A percentile compares a stretch with the other conserved stretches of the same genome.
These are phyloP conservation scores for Cyclocybe cylindracea DNA, from an alignment of 768 basidiomycete genomes.

Conservation along the genomic window DNA sequence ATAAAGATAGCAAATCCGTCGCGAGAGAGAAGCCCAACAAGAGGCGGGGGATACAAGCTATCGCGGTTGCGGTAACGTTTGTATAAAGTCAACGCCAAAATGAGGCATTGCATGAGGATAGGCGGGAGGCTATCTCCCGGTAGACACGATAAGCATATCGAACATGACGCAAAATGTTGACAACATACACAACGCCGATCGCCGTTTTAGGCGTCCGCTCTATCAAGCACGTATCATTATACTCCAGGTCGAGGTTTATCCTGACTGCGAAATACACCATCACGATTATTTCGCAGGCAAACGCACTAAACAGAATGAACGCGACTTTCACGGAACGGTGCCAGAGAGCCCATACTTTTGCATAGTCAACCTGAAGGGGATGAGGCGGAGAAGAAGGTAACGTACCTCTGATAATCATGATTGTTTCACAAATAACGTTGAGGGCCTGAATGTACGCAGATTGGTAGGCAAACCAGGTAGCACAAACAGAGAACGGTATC, in stretches of 20 bases:
- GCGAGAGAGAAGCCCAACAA: conserved; percentile 9
- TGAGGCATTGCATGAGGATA: conserved; percentile 6
- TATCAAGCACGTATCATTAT: conserved; percentile 8
- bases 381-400: background rate
- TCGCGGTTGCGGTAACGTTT: conserved; percentile 1
- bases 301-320: background rate
- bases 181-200: conserved; percentile 1
- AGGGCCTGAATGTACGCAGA: conserved; percentile 1
- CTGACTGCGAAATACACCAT: conserved; percentile 2
- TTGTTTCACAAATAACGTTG: conserved; percentile 3
- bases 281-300: background rate
- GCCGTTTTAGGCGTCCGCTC: conserved; percentile 4
- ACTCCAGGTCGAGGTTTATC: background rate
- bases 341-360: conserved; percentile 7
- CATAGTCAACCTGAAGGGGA: background rate
- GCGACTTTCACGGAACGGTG: conserved; percentile 1
- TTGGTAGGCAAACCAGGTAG: conserved; percentile 8
- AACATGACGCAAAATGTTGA: background rate
- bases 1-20: conserved; percentile 8
- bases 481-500: background rate
- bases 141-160: background rate
- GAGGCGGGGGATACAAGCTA: background rate
- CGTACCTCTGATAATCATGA: conserved; percentile 7
- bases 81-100: conserved; percentile 14
- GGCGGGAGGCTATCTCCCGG: conserved; percentile 1